phyloP scores from a whole-genome alignment of 164 flowering plant genomes.

The Amborella trichopoda region DNA sequence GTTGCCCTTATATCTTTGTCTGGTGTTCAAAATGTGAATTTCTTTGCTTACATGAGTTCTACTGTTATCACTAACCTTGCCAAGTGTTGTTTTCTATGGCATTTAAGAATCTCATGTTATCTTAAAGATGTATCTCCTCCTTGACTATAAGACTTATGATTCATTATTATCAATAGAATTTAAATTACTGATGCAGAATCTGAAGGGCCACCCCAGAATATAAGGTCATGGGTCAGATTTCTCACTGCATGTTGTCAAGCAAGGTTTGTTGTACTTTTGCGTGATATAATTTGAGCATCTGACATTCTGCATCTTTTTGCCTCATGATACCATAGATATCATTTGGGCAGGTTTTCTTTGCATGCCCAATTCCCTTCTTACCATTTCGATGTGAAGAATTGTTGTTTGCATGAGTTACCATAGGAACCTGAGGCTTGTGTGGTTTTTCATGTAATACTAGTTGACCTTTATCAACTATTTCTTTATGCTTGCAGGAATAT shows the following conservation, averaged over 20 bases:
- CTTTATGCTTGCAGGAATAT: slow-evolving; percentile 27
- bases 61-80: no score
- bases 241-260: slow-evolving; percentile 33
- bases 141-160: no score
- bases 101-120: no score
- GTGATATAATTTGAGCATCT: neutral
- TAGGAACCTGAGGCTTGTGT: neutral
- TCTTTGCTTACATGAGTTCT: no score
- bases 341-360: no score
- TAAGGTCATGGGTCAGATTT: slow-evolving; percentile 63
- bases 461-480: neutral
- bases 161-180: no score
- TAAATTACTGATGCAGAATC: slow-evolving; percentile 25
- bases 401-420: neutral
- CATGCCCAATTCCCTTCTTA: neutral
- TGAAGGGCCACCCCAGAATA: slow-evolving; percentile 62
- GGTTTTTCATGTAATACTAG: neutral
- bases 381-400: neutral
- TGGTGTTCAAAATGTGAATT: no score
- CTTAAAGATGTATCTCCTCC: no score
- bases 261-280: slow-evolving; percentile 32
- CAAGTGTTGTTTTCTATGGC: no score
- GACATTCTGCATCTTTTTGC: no score
- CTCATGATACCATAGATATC: no score
- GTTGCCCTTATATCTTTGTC: no score